Evolutionary conservation across 164 flowering plant species (phyloP).

Genomic region (Magnolia sinica): DNA sequence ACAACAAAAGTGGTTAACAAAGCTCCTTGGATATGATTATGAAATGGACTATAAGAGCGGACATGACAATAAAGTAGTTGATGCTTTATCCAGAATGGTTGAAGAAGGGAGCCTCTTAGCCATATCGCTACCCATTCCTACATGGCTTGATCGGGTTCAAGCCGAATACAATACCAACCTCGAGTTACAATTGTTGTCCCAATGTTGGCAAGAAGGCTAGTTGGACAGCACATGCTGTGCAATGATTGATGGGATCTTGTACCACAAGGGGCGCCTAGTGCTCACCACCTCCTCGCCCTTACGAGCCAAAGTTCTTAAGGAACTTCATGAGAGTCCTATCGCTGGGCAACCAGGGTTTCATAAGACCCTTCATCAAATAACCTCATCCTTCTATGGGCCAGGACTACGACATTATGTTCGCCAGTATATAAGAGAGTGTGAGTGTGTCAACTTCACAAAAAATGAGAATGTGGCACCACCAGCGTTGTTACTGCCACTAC

Average conservation of each 20-base stretch:
- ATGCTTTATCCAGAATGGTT: not conserved
- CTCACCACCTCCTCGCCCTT: not conserved
- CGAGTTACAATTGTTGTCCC: no score
- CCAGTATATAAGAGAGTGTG: not conserved
- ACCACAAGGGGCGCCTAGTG: no score
- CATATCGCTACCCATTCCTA: no score
- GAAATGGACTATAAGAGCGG: not conserved
- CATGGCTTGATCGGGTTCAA: no score
- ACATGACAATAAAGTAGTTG: not conserved
- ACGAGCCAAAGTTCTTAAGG: not conserved
- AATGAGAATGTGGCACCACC: not conserved
- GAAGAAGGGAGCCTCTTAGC: not conserved
- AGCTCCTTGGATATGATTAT: not conserved
- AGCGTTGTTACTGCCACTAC: not conserved
- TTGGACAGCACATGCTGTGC: no score
- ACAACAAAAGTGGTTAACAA: not conserved
- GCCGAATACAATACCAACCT: no score
- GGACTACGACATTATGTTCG: not conserved
- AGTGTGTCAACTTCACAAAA: not conserved
- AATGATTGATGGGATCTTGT: no score
- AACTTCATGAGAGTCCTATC: not conserved
- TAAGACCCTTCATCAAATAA: not conserved
- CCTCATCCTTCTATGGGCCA: not conserved
- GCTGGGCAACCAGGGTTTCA: not conserved
- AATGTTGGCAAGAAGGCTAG: no score